Conservation (phyloP, 192 early-diverging fungal genomes). For the Linnemannia zychae region DNA sequence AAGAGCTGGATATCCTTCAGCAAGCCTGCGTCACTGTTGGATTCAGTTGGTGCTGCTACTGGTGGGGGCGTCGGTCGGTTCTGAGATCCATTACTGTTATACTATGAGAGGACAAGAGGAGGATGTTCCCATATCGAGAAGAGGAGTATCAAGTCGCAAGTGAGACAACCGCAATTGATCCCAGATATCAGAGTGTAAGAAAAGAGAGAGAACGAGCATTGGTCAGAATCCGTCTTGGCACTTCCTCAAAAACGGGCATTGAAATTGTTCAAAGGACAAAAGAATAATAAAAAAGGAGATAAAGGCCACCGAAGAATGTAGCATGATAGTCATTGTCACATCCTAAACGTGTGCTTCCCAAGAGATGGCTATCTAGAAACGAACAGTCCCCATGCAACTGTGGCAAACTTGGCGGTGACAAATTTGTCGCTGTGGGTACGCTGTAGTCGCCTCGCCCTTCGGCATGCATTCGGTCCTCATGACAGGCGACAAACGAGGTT, state of each 20-base stretch:
- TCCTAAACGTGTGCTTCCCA: neutral
- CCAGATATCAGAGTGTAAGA: neutral
- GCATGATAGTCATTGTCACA: neutral
- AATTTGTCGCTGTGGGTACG: neutral
- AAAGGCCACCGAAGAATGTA: neutral
- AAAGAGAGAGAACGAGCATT: neutral
- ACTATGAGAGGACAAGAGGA: neutral
- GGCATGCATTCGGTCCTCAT: neutral
- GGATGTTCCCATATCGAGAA: neutral
- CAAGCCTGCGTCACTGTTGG: conserved; percentile 27
- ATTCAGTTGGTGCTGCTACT: neutral
- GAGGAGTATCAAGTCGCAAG: neutral
- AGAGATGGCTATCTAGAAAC: neutral
- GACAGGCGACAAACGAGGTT: neutral
- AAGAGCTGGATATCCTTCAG: conserved; percentile 48
- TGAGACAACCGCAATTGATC: neutral
- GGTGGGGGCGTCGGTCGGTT: conserved; percentile 7
- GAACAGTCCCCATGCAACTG: neutral
- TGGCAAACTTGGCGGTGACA: neutral
- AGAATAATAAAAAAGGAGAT: neutral
- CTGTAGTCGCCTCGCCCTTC: neutral
- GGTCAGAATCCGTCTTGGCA: conserved; percentile 13
- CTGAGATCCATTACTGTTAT: conserved; percentile 12
- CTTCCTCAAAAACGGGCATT: neutral
- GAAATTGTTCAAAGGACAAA: neutral